phyloP scores from a whole-genome alignment of 441 rosid genomes.

The Dalechampia spathulata region DNA sequence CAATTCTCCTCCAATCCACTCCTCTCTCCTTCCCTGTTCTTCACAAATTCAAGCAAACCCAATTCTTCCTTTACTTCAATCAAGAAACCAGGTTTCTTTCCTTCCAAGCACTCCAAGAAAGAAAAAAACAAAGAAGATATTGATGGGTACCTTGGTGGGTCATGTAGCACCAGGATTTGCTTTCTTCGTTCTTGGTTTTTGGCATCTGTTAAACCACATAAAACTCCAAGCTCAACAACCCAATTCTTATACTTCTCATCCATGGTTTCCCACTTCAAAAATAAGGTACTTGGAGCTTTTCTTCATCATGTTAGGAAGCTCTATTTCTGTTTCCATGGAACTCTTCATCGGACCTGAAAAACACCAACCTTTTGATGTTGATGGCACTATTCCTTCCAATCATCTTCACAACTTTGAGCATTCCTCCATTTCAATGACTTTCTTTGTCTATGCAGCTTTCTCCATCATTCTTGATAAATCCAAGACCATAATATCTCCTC shows the following conservation, averaged over 20 bases:
- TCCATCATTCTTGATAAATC: conserved; percentile 52
- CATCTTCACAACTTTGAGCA: conserved; percentile 90
- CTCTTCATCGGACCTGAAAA: conserved; percentile 62
- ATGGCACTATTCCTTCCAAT: conserved; percentile 74
- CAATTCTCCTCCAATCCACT: too few relatives aligned
- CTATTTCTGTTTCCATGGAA: conserved; percentile 58
- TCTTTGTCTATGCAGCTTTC: conserved; percentile 52
- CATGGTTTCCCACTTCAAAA: conserved; percentile 64
- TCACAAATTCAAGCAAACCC: too few relatives aligned
- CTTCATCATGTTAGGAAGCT: conserved; percentile 47
- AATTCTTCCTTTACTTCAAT: too few relatives aligned
- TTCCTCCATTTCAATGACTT: conserved; percentile 57
- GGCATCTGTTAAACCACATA: conserved; percentile 79
- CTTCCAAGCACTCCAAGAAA: too few relatives aligned
- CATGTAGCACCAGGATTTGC: conserved; percentile 75
- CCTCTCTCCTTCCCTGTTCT: too few relatives aligned
- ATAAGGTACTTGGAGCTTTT: conserved; percentile 53
- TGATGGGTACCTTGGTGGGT: conserved; percentile 83
- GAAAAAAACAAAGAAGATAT: too few relatives aligned
- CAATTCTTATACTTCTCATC: conserved; percentile 39
- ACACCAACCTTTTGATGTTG: conserved; percentile 74
- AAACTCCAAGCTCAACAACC: conserved; percentile 48
- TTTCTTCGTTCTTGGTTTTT: conserved; percentile 60
- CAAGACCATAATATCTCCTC: conserved; percentile 19
- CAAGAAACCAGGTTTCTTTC: too few relatives aligned